Conservation (phyloP, 2,329 filamentous ascomycete genomes). For the Epichloe gansuensis region DNA sequence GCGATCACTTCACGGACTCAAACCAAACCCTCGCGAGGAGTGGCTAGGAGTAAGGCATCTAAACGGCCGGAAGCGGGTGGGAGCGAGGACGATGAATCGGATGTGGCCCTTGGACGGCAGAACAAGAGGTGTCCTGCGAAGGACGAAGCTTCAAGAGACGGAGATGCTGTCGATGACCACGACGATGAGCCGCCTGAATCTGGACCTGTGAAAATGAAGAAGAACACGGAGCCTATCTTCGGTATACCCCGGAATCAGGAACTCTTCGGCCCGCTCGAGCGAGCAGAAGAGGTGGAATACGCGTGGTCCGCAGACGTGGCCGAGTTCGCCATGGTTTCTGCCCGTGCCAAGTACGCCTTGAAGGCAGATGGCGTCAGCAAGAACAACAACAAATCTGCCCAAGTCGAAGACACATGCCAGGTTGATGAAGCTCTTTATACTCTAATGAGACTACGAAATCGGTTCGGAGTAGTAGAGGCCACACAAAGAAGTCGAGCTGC, state of each 20-base stretch:
- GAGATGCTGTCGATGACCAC: background rate
- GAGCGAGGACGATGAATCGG: background rate
- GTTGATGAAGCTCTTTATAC: background rate
- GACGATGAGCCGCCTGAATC: background rate
- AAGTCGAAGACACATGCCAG: background rate
- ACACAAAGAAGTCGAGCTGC: constrained; percentile 7
- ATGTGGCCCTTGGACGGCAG: background rate
- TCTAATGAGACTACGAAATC: constrained; percentile 5
- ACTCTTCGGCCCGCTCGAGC: constrained; percentile 4
- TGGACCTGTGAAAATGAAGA: constrained; percentile 5
- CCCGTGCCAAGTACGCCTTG: constrained; percentile 12
- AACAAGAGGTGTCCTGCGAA: background rate
- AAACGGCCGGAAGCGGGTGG: background rate
- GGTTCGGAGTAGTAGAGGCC: constrained; percentile 11
- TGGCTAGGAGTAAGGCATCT: background rate
- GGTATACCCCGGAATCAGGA: constrained; percentile 10
- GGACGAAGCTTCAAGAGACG: background rate
- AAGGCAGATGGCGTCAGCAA: constrained; percentile 10
- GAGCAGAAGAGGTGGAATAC: constrained; percentile 8
- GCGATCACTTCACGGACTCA: background rate
- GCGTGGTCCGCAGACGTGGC: constrained; percentile 15
- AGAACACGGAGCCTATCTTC: constrained; percentile 10
- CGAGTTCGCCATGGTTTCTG: constrained; percentile 11
- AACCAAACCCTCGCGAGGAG: background rate
- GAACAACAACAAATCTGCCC: background rate